Evolutionary conservation across 805 yeast species (phyloP), one percentile per base, ranked within the genome.

Genomic region (Nakazawaea anatomiae): DNA sequence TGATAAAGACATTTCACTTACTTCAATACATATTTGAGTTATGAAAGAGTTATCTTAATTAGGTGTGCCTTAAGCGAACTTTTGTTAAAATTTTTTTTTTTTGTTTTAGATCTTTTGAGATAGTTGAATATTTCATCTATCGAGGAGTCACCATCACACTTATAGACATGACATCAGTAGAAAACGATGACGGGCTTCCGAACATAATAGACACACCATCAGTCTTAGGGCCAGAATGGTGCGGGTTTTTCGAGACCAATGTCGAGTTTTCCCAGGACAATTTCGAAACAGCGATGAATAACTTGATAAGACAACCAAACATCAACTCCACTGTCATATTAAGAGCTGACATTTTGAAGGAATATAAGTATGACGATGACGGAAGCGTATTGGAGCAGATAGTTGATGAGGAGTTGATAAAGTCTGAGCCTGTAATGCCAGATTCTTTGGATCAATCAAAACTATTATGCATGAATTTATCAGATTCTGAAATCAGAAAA

Each of bases 241-340:
- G 77, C 18, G 80, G 86, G 0, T 63, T 85, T 1, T 84, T 77
- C 58, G 72, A 73, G 52, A 61, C 69, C 0, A 60, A 60, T 0
- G 83, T 76, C 2, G 79, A 72, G 4, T 84, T 83, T 57, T 68
- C 68, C 10, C 60, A 72, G 11, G 65, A 64, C 5, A 88, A 89
- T 66, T 89, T 83, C 60, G 83, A 80, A 51, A 69, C 70, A 3
- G 96, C 96, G 5, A 85, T 89, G 91, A 66, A 78, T 42, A 87
- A 89, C 64, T 73, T 89, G 54, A 86, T 89, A 49, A 74, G 77
- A 53, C 89, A 88, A 56, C 97, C 97, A 14, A 87, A 90, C 63
- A 87, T 89, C 67, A 92, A 91, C 68, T 91, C 97, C 9, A 87
- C 97, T 0, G 94, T 89, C 36, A 86, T 91, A 35, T 71, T 92